A percentile compares a stretch with the other conserved stretches of the same genome.
Evolutionary conservation across 2,329 filamentous ascomycete species (phyloP).

Genomic region (Coniochaeta sp.): DNA sequence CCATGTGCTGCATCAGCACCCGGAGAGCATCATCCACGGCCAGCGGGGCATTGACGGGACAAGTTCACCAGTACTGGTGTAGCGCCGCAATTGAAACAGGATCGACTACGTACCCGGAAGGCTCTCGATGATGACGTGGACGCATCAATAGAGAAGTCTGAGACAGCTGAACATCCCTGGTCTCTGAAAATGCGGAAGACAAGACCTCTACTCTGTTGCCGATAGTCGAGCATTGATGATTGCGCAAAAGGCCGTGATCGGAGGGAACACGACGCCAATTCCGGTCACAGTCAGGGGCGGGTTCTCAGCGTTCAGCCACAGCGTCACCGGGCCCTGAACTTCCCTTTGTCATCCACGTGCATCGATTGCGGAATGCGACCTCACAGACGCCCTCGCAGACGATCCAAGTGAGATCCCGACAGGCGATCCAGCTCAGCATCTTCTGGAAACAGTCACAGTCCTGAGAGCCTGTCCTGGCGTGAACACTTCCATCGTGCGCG

Average conservation of each 20-base stretch:
- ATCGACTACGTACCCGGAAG: not conserved
- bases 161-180: too few species aligned
- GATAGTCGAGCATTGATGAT: too few species aligned
- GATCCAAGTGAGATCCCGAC: not conserved
- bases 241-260: not conserved
- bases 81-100: not conserved
- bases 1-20: not conserved
- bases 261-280: not conserved
- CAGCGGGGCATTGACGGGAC: not conserved
- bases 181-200: too few species aligned
- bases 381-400: not conserved
- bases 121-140: not conserved
- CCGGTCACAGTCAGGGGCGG: not conserved
- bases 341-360: not conserved
- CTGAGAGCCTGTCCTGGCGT: too few species aligned
- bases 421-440: not conserved
- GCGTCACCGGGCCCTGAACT: not conserved
- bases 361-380: not conserved
- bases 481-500: too few species aligned
- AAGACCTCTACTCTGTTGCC: too few species aligned
- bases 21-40: not conserved
- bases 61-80: not conserved
- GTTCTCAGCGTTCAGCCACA: not conserved
- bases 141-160: too few species aligned
- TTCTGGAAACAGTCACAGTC: not conserved